A percentile compares a stretch with the other conserved stretches of the same genome.
Conservation (phyloP, 768 basidiomycete genomes). For the Cytidiella melzeri region DNA sequence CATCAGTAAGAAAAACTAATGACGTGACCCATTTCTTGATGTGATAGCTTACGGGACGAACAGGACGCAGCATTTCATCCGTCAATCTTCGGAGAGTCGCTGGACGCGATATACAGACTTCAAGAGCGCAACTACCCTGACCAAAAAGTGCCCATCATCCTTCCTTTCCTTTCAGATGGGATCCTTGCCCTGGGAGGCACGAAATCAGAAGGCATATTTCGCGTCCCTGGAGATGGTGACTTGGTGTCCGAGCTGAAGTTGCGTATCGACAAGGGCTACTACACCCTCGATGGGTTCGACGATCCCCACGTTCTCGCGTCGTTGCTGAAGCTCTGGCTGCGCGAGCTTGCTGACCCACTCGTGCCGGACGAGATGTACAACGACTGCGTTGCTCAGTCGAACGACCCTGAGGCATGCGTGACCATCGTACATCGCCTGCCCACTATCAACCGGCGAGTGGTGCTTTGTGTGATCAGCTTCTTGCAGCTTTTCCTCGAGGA, state of each 20-base stretch:
- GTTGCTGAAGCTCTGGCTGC: conserved; percentile 87
- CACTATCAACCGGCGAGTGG: conserved; percentile 78
- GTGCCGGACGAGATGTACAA: conserved; percentile 90
- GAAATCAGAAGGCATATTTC: conserved; percentile 86
- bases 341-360: conserved; percentile 89
- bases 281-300: conserved; percentile 83
- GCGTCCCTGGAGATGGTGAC: conserved; percentile 88
- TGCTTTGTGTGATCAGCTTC: conserved; percentile 87
- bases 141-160: conserved; percentile 84
- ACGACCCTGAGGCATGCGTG: conserved; percentile 64
- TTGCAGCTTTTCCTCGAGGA: conserved; percentile 84
- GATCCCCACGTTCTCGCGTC: conserved; percentile 90
- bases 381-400: conserved; percentile 69
- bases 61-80: conserved; percentile 93
- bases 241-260: conserved; percentile 83
- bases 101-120: conserved; percentile 76
- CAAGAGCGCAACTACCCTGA: conserved; percentile 84
- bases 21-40: no score
- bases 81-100: conserved; percentile 87
- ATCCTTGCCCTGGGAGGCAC: conserved; percentile 85
- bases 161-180: conserved; percentile 89
- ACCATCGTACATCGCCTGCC: conserved; percentile 74
- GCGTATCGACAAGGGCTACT: conserved; percentile 86
- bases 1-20: conserved; percentile 48
- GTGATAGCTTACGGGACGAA: background rate